Evolutionary conservation across 148 eudicot genomes (phyloP).

Genomic region (Vaccinium myrtillus): DNA sequence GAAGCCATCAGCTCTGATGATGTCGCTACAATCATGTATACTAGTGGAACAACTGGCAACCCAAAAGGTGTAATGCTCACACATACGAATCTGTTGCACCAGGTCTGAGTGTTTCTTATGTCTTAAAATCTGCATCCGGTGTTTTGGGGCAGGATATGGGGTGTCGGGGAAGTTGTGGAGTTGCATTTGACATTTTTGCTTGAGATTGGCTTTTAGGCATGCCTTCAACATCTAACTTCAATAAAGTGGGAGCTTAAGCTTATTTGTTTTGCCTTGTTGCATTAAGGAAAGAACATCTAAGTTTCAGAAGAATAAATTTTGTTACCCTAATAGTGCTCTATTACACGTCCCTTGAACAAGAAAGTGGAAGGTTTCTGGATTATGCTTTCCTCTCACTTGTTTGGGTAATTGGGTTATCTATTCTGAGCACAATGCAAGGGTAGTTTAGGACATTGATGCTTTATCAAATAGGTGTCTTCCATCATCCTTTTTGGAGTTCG

Average conservation of each 20-base stretch:
- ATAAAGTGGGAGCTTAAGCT: neutral
- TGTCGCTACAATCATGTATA: constrained; percentile 81
- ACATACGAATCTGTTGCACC: constrained; percentile 87
- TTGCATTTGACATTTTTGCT: neutral
- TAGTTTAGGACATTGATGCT: neutral
- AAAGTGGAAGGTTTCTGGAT: neutral
- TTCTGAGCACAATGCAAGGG: neutral
- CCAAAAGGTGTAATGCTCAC: constrained; percentile 99
- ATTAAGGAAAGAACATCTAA: neutral
- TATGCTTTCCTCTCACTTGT: neutral
- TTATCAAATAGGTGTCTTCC: too few relatives aligned
- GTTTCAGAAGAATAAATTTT: neutral
- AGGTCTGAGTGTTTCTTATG: constrained; percentile 43
- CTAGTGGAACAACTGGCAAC: constrained; percentile 95
- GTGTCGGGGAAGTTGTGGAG: neutral
- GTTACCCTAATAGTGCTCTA: neutral
- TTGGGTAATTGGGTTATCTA: neutral
- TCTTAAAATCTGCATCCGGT: neutral
- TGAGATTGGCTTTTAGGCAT: neutral
- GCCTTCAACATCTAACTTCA: neutral
- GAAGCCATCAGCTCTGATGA: constrained; percentile 80
- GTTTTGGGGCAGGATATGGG: neutral
- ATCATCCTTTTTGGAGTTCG: too few relatives aligned
- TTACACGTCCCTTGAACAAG: neutral
- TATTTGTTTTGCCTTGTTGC: neutral